These are phyloP conservation scores for Neofusicoccum laricinum DNA, from an alignment of 2,329 filamentous ascomycete species.

Conservation along the genomic window DNA sequence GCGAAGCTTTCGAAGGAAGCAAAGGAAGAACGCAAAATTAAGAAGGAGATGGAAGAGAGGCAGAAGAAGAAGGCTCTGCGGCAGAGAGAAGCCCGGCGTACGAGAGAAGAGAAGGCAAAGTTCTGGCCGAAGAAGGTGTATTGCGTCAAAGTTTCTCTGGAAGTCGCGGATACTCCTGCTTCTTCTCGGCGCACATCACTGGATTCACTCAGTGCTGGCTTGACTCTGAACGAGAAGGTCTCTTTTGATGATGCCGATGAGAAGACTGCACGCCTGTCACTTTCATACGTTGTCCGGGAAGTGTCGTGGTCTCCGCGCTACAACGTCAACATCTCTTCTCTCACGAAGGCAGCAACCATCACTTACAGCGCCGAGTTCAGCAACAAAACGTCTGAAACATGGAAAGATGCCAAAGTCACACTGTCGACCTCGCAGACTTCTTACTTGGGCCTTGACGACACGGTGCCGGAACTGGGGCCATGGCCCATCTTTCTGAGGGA, in stretches of 20 bases:
- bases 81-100: conserved; percentile 26
- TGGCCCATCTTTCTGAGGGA: conserved; percentile 56
- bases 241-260: conserved; percentile 1
- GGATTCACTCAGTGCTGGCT: conserved; percentile 22
- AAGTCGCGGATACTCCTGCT: conserved; percentile 30
- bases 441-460: conserved; percentile 55
- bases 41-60: conserved; percentile 23
- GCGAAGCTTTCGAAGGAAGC: not conserved
- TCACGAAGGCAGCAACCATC: conserved; percentile 52
- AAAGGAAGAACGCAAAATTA: not conserved
- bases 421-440: conserved; percentile 63
- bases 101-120: conserved; percentile 30
- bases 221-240: not conserved
- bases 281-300: conserved; percentile 59
- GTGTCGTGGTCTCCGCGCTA: conserved; percentile 51
- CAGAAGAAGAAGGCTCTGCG: conserved; percentile 26
- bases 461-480: conserved; percentile 52
- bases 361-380: conserved; percentile 62
- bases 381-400: conserved; percentile 63
- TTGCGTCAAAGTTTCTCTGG: conserved; percentile 36
- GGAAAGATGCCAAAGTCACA: conserved; percentile 58
- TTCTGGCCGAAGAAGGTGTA: conserved; percentile 39
- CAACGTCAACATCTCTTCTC: conserved; percentile 55
- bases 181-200: conserved; percentile 28
- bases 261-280: conserved; percentile 36